Conservation (phyloP, 176 grass and related monocot species). For the Elymus sibiricus region DNA sequence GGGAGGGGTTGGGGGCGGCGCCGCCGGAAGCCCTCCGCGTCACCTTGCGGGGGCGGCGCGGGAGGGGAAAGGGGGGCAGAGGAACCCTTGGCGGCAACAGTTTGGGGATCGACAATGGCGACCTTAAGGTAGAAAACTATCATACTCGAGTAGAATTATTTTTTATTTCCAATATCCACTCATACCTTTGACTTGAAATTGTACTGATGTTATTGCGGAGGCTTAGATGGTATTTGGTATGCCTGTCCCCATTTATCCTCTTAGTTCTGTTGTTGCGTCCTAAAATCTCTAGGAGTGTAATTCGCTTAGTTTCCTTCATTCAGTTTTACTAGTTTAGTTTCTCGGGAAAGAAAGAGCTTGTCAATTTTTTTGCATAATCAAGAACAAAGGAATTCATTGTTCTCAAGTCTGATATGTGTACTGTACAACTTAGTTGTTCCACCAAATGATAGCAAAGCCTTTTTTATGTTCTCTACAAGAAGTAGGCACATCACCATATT, state of each 20-base stretch:
- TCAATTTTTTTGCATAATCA: not conserved
- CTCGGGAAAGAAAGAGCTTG: not conserved
- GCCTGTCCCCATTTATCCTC: not conserved
- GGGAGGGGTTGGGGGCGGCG: too few species aligned
- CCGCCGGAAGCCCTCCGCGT: too few species aligned
- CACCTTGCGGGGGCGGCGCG: too few species aligned
- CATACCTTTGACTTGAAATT: not conserved
- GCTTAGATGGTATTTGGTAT: not conserved
- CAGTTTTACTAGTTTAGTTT: not conserved
- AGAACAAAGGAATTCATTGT: not conserved
- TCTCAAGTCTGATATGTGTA: not conserved
- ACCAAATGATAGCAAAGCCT: not conserved
- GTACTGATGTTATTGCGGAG: not conserved
- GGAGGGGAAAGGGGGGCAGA: too few species aligned
- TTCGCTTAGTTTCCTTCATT: not conserved
- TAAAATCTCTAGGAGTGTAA: not conserved
- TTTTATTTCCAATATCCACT: not conserved
- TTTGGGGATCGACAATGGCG: too few species aligned
- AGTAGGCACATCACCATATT: not conserved
- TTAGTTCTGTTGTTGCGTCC: not conserved
- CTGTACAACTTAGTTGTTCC: not conserved
- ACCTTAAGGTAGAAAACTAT: too few species aligned
- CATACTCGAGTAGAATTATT: not conserved
- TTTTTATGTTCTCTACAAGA: not conserved
- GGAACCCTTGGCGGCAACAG: too few species aligned